Base-by-base conservation (phyloP, 495 filamentous ascomycete genomes). In the Podospora tetraspora region DNA sequence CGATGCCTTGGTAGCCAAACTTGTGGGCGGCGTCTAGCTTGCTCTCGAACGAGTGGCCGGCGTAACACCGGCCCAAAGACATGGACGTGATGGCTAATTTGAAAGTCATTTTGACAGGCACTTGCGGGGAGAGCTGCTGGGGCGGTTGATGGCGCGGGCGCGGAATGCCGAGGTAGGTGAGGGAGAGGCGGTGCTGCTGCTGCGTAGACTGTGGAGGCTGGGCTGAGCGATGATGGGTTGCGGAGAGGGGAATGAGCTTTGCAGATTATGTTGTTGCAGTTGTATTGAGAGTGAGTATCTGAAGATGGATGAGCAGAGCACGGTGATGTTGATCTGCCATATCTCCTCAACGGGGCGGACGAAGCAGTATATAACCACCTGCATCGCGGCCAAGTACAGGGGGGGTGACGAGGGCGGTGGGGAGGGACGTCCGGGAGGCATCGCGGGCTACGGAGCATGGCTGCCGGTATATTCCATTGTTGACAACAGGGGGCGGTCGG, bases 1-100 rank as follows among this genome's bases (percentile, higher is more conserved):
- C 92, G 70, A 94, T 87, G 57, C 88, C 91, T 68, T 85, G 75
- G 76, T 90, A 88, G 22, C 90, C 90, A 69, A 90, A 82, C 37
- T 80, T 79, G 21, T 85, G 79, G 19, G 92, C 91, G 72, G 85
- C 83, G 66, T 86, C 82, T 25, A 96, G 83, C 76, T 92, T 93
- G 72, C 82, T 73, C 7, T 79, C 77, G 19, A 94, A 82, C 16
- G 82, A 78, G 70, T 90, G 86, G 70, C 87, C 84, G 70, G 81
- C 81, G 27, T 66, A 77, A 70, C 74, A 75, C 56, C 88, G 88
- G 59, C 90, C 90, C 3, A 93, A 84, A 27, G 90, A 91, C 85
- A 92, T 91, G 62, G 90, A 91, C 22, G 86, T 85, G 64, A 91
- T 90, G 22, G 79, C 86, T 67, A 83, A 70, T 52, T 75, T 82